A percentile compares a stretch with the other conserved stretches of the same genome.
Conservation (phyloP, 2,329 filamentous ascomycete genomes). For the Ophiostoma ulmi region DNA sequence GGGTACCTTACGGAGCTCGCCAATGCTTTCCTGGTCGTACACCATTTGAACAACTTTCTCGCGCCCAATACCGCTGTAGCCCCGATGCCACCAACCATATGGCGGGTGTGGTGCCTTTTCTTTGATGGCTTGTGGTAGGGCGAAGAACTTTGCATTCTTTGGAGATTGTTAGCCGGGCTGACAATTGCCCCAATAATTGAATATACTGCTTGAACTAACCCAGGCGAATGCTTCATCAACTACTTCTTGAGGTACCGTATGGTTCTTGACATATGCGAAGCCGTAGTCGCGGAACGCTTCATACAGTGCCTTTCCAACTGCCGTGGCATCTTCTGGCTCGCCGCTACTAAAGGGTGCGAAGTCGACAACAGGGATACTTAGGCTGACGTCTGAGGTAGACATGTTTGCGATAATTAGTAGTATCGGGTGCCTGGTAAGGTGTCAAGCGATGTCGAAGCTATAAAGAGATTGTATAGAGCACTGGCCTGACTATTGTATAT, state of each 20-base stretch:
- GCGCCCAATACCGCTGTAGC: slow-evolving; percentile 36
- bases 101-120: slow-evolving; percentile 36
- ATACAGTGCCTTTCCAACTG: neutral
- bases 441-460: neutral
- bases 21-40: slow-evolving; percentile 32
- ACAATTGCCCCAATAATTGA: neutral
- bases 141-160: neutral
- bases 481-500: neutral
- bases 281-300: slow-evolving; percentile 3
- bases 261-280: neutral
- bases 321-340: neutral
- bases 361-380: neutral
- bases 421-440: neutral
- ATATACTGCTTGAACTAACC: neutral
- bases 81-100: slow-evolving; percentile 36
- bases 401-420: neutral
- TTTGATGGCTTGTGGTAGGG: slow-evolving; percentile 28
- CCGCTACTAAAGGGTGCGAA: neutral
- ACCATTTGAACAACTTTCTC: slow-evolving; percentile 37
- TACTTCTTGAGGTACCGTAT: neutral
- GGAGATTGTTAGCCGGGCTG: neutral
- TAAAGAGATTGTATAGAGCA: neutral
- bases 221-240: neutral
- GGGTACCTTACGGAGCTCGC: slow-evolving; percentile 30
- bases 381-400: neutral